Evolutionary conservation across 805 yeast genomes (phyloP).

Genomic region (Saturnispora zaruensis): DNA sequence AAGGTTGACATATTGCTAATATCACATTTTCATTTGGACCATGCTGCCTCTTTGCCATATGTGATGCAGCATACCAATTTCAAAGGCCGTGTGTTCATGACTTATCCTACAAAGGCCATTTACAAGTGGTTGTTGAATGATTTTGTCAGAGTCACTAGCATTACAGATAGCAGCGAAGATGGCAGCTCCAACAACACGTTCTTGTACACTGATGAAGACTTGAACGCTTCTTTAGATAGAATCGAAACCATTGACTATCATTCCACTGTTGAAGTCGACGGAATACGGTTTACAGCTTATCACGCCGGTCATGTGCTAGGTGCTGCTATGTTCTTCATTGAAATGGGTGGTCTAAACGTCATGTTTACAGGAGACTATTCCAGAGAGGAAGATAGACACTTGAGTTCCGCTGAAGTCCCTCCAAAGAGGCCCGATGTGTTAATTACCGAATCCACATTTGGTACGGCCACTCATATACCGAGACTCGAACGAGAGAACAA

Average conservation of each 20-base stretch:
- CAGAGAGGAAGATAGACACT: constrained; percentile 90
- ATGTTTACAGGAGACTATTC: constrained; percentile 96
- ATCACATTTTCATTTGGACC: constrained; percentile 95
- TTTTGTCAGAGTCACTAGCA: constrained; percentile 81
- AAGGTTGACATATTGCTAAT: constrained; percentile 79
- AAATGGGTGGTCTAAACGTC: constrained; percentile 83
- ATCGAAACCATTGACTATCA: constrained; percentile 95
- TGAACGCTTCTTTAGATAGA: constrained; percentile 75
- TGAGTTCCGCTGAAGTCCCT: constrained; percentile 92
- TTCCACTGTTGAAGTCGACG: constrained; percentile 89
- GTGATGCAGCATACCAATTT: constrained; percentile 96
- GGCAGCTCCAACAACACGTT: constrained; percentile 35
- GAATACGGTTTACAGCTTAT: constrained; percentile 91
- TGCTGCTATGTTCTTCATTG: constrained; percentile 95
- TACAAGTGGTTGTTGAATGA: constrained; percentile 93
- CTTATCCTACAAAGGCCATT: constrained; percentile 97
- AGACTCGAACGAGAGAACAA: constrained; percentile 76
- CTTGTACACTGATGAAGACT: constrained; percentile 84
- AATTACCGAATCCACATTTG: constrained; percentile 93
- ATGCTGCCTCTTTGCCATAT: constrained; percentile 95
- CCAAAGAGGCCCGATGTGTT: constrained; percentile 78
- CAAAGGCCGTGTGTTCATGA: constrained; percentile 95
- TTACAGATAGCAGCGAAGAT: constrained; percentile 36
- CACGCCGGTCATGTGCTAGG: constrained; percentile 99
- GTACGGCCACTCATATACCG: constrained; percentile 95